These are phyloP conservation scores for Ammopiptanthus mongolicus DNA, from an alignment of 306 rosid genomes.

Conservation along the genomic window DNA sequence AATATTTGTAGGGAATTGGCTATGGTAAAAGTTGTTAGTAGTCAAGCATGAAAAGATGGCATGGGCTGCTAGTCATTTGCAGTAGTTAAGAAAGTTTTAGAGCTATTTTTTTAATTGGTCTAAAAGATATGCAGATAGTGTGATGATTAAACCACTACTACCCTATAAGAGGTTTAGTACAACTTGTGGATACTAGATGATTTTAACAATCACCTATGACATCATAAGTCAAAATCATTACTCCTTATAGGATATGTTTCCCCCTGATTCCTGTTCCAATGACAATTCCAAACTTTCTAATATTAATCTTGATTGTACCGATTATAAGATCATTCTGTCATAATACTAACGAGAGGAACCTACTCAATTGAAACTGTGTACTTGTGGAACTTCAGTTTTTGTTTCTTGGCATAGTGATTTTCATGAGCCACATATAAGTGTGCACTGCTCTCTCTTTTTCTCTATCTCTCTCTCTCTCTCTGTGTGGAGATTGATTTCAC, in stretches of 20 bases:
- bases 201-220: background rate
- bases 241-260: background rate
- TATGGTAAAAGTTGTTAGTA: background rate
- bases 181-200: background rate
- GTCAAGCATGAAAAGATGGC: background rate
- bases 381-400: conserved; percentile 1
- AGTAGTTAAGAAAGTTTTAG: background rate
- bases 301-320: background rate
- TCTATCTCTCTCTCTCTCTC: background rate
- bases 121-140: background rate
- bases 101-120: background rate
- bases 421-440: background rate
- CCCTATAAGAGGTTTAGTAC: background rate
- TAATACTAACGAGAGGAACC: background rate
- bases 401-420: background rate
- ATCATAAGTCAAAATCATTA: background rate
- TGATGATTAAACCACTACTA: background rate
- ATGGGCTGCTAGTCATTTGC: background rate
- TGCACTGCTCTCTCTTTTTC: background rate
- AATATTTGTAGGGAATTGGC: background rate
- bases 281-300: background rate
- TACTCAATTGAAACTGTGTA: background rate
- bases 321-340: background rate
- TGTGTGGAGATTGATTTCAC: conserved; percentile 13
- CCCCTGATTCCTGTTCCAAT: background rate